These are phyloP conservation scores for Excoecaria cochinchinensis DNA, from an alignment of 345 rosid genomes.

Conservation along the genomic window DNA sequence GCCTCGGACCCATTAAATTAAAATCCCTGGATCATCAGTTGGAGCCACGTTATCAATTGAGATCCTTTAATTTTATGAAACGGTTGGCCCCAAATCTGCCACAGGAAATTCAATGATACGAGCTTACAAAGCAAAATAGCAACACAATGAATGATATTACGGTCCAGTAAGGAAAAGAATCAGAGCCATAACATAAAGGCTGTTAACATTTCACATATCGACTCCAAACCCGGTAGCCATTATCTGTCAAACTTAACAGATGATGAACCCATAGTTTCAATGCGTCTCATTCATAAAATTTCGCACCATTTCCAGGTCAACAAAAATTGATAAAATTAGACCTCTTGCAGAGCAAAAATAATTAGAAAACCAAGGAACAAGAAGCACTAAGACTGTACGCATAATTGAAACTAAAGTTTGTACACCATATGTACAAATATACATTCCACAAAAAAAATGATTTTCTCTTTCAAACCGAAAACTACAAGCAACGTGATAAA, in stretches of 20 bases:
- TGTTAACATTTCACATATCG: background rate
- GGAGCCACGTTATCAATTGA: constrained; percentile 15
- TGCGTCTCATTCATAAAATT: background rate
- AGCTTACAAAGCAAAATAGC: background rate
- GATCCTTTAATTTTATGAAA: background rate
- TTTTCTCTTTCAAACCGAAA: background rate
- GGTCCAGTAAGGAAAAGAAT: background rate
- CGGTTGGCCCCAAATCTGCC: background rate
- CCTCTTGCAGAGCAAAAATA: background rate
- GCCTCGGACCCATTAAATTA: too few relatives aligned
- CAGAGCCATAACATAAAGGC: background rate
- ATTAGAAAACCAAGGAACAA: background rate
- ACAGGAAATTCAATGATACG: background rate
- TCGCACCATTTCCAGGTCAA: background rate
- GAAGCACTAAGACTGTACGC: constrained; percentile 2
- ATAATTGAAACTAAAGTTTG: constrained; percentile 5
- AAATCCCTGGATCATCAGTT: background rate
- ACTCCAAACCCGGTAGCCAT: background rate
- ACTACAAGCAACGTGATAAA: background rate
- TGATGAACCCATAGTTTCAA: background rate
- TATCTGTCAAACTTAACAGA: background rate
- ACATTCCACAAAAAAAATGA: constrained; percentile 20
- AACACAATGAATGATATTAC: background rate
- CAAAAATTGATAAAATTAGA: background rate
- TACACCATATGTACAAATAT: constrained; percentile 39